Evolutionary conservation across 1,139 yeast species (phyloP), one percentile per base, ranked within the genome.

Genomic region (Saccharomyces hybrid): DNA sequence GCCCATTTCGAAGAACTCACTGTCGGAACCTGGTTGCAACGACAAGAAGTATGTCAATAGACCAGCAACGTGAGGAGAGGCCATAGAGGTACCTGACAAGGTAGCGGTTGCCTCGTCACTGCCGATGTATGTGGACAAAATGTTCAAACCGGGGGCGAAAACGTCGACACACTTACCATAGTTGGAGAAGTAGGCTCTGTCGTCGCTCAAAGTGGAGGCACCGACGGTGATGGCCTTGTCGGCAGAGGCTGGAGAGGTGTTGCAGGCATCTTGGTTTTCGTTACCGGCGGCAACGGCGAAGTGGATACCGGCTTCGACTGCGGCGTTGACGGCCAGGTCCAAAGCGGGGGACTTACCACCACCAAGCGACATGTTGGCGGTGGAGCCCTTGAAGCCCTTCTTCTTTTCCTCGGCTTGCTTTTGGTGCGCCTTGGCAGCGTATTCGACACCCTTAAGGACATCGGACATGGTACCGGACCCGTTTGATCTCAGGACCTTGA

Each of bases 71-170:
- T 93, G 98, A 54, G 99, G 99, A 49, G 98, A 88, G 38, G 99
- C 99, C 99, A 93, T 93, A 21, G 99, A 93, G 21, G 99, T 93
- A 75, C 99, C 99, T 46, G 97, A 89, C 73, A 93, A 80, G 53
- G 93, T 83, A 58, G 96, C 96, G 62, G 96, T 86, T 51, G 95
- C 90, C 56, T 80, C 73, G 62, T 83, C 83, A 44, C 95, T 85
- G 52, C 96, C 95, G 71, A 88, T 90, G 76, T 90, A 93, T 54
- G 95, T 86, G 32, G 93, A 85, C 66, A 85, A 76, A 61, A 88
- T 80, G 71, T 86, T 84, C 71, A 86, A 79, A 68, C 95, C 95
- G 29, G 95, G 95, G 34, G 89, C 95, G 67, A 86, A 87, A 57
- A 88, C 81, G 70, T 86, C 95, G 53, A 88, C 95, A 78, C 95